Evolutionary conservation across 805 yeast genomes (phyloP).

Genomic region (Lipomyces yamanashiensis): DNA sequence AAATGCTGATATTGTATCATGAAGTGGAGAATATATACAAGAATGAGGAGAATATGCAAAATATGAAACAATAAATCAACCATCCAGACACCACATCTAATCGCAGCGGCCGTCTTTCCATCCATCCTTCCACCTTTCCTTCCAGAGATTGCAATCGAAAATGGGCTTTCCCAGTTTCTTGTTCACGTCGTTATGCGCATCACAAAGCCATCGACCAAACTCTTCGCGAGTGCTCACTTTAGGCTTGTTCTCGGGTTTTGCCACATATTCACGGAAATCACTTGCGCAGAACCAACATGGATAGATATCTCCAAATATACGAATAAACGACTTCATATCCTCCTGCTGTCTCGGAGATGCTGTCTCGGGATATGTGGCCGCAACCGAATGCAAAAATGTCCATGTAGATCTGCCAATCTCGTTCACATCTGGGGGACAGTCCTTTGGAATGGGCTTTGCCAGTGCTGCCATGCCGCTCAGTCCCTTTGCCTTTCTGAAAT

Average conservation of each 20-base stretch:
- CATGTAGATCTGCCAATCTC: constrained; percentile 84
- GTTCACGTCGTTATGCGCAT: constrained; percentile 95
- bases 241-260: constrained; percentile 52
- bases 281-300: constrained; percentile 95
- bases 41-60: background rate
- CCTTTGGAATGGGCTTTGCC: constrained; percentile 43
- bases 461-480: constrained; percentile 40
- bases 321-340: constrained; percentile 73
- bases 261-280: constrained; percentile 72
- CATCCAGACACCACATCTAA: constrained; percentile 30
- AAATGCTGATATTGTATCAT: too few species aligned
- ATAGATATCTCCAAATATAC: constrained; percentile 74
- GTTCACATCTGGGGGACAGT: constrained; percentile 86
- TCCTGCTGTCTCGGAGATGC: constrained; percentile 67
- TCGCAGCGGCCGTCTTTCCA: constrained; percentile 73
- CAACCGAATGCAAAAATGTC: constrained; percentile 88
- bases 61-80: background rate
- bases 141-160: constrained; percentile 90
- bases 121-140: constrained; percentile 92
- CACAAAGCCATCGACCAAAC: constrained; percentile 89
- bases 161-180: constrained; percentile 79
- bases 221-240: constrained; percentile 61
- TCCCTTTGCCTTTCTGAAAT: constrained; percentile 68
- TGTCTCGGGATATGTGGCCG: constrained; percentile 80
- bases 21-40: background rate